phyloP scores from a whole-genome alignment of 768 basidiomycete species.

The Hericium coralloides region DNA sequence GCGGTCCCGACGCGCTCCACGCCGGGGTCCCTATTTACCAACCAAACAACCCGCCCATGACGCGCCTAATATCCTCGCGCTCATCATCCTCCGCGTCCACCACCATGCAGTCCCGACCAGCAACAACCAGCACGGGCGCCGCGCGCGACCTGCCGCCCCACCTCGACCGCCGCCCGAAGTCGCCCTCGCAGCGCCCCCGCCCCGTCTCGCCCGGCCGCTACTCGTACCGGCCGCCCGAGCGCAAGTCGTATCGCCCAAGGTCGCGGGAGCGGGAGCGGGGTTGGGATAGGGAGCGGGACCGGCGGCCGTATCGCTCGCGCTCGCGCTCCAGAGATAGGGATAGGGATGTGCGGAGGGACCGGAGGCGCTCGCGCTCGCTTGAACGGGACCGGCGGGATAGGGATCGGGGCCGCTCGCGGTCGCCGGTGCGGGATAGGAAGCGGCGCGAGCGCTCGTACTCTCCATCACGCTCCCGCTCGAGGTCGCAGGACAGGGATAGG shows the following conservation, averaged over 20 bases:
- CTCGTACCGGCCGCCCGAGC: background rate
- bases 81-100: background rate
- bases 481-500: conserved; percentile 27
- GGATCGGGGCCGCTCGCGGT: conserved; percentile 18
- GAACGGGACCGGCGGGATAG: too few species aligned
- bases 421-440: conserved; percentile 22
- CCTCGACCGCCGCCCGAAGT: too few species aligned
- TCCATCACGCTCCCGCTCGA: conserved; percentile 20
- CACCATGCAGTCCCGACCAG: background rate
- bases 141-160: too few species aligned
- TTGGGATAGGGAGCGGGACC: background rate
- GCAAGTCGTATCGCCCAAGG: conserved; percentile 4
- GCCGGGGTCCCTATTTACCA: background rate
- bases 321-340: background rate
- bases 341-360: background rate
- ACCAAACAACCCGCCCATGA: background rate
- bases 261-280: conserved; percentile 1
- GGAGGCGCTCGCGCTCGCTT: conserved; percentile 13
- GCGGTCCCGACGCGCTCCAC: too few species aligned
- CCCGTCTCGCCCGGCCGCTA: background rate
- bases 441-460: background rate
- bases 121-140: too few species aligned
- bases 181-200: too few species aligned
- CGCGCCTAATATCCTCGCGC: background rate
- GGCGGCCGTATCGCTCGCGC: background rate